Evolutionary conservation across 176 grass and related monocot genomes (phyloP).

Genomic region (Ensete glaucum): DNA sequence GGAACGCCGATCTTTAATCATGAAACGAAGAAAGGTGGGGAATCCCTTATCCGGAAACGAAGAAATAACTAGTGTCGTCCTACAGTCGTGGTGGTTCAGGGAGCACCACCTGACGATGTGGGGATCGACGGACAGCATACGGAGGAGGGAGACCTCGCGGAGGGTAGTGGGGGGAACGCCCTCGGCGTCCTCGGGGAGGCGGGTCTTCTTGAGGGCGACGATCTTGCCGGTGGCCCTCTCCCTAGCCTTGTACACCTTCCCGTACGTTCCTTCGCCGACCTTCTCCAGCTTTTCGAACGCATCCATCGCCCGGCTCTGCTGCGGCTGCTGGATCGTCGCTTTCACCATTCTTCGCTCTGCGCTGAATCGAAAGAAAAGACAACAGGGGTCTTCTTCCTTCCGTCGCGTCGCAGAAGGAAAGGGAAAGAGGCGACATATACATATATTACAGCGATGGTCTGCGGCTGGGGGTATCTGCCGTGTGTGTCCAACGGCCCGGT

Average conservation of each 20-base stretch:
- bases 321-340: constrained; percentile 1
- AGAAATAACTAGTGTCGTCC: no score
- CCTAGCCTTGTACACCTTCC: constrained; percentile 96
- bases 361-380: no score
- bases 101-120: constrained; percentile 56
- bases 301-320: constrained; percentile 62
- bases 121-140: constrained; percentile 87
- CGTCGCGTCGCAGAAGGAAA: no score
- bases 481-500: no score
- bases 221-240: constrained; percentile 91
- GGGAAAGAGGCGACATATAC: no score
- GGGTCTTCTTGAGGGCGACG: constrained; percentile 97
- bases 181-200: constrained; percentile 95
- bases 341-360: background rate
- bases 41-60: background rate
- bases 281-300: constrained; percentile 99
- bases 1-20: no score
- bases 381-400: no score
- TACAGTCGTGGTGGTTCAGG: no score
- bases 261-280: constrained; percentile 96
- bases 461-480: no score
- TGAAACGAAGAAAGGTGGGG: no score
- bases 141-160: constrained; percentile 90
- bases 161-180: constrained; percentile 88
- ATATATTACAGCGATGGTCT: no score